Evolutionary conservation across 2,329 filamentous ascomycete genomes (phyloP), one percentile per base, ranked within the genome.

Genomic region (Fusarium sp.): DNA sequence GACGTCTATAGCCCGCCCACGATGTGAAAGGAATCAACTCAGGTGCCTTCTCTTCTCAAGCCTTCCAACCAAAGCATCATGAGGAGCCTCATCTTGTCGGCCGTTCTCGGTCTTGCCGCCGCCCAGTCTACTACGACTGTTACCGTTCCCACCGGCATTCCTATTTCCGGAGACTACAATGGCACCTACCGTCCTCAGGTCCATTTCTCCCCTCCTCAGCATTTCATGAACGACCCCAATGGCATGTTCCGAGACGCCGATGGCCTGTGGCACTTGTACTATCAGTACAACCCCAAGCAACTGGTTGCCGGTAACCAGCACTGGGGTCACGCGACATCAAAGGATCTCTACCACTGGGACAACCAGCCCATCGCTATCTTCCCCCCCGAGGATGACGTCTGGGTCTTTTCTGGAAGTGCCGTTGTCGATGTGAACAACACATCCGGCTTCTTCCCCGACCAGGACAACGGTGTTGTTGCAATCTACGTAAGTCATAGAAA

Each of bases 241-340:
- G 87, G 87, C 65, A 80, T 88, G 76, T 87, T 88, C 58, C 71
- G 81, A 6, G 85, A 88, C 60, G 77, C 74, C 3, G 78, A 85
- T 51, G 85, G 85, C 5, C 77, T 79, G 0, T 90, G 84, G 73
- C 88, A 90, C 69, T 64, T 88, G 2, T 90, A 90, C 73, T 90
- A 90, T 66, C 87, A 90, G 70, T 87, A 81, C 77, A 74, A 75
- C 26, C 74, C 73, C 3, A 71, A 63, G 1, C 80, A 70, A 3
- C 73, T 75, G 7, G 78, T 83, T 1, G 82, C 73, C 77, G 85
- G 85, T 2, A 85, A 87, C 58, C 83, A 88, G 67, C 86, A 89
- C 65, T 90, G 87, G 88, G 87, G 88, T 9, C 87, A 90, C 67
- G 86, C 86, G 3, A 89, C 86, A 2, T 86, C 82, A 29, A 68